Base-by-base conservation (phyloP, 2,329 filamentous ascomycete species). In the Trichoderma breve region DNA sequence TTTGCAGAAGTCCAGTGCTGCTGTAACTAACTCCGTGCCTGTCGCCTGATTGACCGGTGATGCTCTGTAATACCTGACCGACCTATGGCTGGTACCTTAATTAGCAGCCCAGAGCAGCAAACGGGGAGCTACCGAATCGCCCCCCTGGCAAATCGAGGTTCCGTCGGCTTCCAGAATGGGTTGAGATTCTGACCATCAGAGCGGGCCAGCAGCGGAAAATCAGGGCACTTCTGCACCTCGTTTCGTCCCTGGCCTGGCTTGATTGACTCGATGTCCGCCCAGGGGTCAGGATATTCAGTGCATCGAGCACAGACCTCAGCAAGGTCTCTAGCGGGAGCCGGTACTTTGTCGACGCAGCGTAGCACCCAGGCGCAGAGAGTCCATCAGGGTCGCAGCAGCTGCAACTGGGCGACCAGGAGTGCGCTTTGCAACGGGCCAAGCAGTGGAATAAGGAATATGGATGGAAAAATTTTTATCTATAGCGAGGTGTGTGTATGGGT, bases 371-470 rank as follows among this genome's bases (percentile, higher is more conserved):
- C 57, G n/a, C 18, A 21, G 18, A 9, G 57, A 61, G 66, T 47
- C 66, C 55, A 69, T 68, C 65, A 68, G 55, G 36, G 66, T 68
- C 18, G 57, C 57, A 43, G 53, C 53, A 43, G 24, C 53, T 60
- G 64, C 64, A 39, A 58, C 53, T 28, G 55, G 28, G n/a, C 32
- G 66, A 69, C 66, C 28, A 26, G 66, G 66, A 69, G 55, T 61
- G 66, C 66, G 66, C 66, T 69, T 69, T 69, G 66, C 34, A 21
- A 30, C 66, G 66, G 66, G 66, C 28, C 66, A 69, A 68, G 55
- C 4, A n/a, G 1, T 43, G 39, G 18, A 43, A 43, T 43, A n/a
- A 26, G n/a, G 21, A 24, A 36, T 34, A 34, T 36, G 34, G 6
- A 53, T 21, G 5, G 5, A 14, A 53, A 53, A 53, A 0, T 14